Conservation (phyloP, 2,329 filamentous ascomycete species). For the Phialocephala subalpina region DNA sequence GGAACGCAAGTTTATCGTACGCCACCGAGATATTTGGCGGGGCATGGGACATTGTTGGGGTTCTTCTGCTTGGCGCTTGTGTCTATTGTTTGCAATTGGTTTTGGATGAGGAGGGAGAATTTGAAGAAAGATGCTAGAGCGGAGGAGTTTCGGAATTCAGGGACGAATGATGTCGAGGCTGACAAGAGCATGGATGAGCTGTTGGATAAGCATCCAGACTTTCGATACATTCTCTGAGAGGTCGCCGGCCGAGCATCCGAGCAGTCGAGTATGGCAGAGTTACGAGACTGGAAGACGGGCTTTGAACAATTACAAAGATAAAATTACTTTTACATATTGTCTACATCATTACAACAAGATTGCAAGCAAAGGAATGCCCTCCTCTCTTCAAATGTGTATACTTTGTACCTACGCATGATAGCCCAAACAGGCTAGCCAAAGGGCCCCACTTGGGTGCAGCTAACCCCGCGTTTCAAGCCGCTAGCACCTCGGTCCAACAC, state of each 20-base stretch:
- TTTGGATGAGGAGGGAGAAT: conserved; percentile 24
- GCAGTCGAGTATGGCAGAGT: too few relatives aligned
- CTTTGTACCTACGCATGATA: too few relatives aligned
- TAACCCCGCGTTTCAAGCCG: conserved; percentile 5
- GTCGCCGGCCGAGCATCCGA: too few relatives aligned
- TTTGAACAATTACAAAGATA: too few relatives aligned
- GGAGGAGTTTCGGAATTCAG: conserved; percentile 6
- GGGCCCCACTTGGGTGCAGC: background rate
- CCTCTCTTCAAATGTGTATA: too few relatives aligned
- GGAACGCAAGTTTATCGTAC: conserved; percentile 22
- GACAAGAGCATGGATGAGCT: conserved; percentile 20
- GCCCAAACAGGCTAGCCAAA: background rate
- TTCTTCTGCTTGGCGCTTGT: conserved; percentile 14
- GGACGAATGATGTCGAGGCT: conserved; percentile 8
- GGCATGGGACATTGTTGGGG: conserved; percentile 20
- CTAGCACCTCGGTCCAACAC: conserved; percentile 7
- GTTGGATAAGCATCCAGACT: conserved; percentile 23
- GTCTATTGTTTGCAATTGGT: conserved; percentile 9
- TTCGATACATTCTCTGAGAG: conserved; percentile 22
- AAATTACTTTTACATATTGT: too few relatives aligned
- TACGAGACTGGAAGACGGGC: too few relatives aligned
- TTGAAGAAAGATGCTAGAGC: conserved; percentile 14
- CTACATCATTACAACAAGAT: too few relatives aligned
- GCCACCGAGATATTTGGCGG: conserved; percentile 20
- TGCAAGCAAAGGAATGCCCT: too few relatives aligned